Conservation (phyloP, 495 filamentous ascomycete genomes). For the Letharia lupina region DNA sequence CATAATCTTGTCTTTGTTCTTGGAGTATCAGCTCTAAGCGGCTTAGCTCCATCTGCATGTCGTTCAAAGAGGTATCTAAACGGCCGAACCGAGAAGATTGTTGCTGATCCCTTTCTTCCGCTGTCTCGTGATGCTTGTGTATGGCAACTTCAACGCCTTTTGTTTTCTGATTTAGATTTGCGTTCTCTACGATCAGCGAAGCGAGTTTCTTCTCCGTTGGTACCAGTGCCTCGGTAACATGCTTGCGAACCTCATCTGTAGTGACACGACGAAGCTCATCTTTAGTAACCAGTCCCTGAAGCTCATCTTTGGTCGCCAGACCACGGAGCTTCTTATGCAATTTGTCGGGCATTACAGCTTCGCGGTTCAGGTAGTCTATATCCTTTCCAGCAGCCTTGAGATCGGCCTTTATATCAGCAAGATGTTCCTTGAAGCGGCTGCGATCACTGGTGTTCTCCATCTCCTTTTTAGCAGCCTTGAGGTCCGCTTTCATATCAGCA, state of each 20-base stretch:
- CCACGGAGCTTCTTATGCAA: neutral
- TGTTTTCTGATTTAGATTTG: neutral
- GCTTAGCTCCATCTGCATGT: neutral
- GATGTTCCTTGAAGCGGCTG: neutral
- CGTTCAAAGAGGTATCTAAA: neutral
- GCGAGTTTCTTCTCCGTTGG: neutral
- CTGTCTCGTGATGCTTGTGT: neutral
- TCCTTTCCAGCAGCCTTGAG: constrained; percentile 1
- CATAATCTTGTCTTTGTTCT: neutral
- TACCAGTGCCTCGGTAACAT: constrained; percentile 5
- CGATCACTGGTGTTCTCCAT: neutral
- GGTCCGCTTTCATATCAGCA: neutral
- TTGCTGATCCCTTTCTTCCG: neutral
- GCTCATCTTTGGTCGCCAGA: neutral
- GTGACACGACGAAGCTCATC: constrained; percentile 1
- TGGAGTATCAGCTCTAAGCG: neutral
- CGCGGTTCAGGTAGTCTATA: neutral
- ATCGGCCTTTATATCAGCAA: neutral
- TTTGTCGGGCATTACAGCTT: neutral
- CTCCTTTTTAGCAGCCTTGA: neutral
- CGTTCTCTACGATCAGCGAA: neutral
- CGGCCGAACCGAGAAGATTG: neutral
- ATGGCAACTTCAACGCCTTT: neutral
- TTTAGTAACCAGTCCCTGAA: neutral
- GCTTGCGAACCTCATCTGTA: constrained; percentile 1